These are phyloP conservation scores for Ogataea polymorpha DNA, from an alignment of 805 yeast species.

Conservation along the genomic window DNA sequence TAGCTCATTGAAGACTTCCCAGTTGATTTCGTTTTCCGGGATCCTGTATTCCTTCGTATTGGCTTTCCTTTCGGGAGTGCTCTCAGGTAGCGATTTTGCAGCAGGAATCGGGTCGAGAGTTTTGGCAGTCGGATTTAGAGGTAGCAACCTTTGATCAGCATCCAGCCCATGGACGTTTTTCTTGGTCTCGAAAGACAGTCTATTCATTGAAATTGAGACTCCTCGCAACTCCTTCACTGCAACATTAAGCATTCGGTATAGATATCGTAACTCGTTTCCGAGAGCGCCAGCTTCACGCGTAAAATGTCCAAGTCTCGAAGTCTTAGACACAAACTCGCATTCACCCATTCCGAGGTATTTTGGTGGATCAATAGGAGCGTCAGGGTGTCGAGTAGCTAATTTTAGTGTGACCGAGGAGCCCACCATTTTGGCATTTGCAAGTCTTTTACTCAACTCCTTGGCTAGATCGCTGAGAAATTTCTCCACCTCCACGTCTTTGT, in stretches of 20 bases:
- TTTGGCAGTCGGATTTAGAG: constrained; percentile 23
- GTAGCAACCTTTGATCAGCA: constrained; percentile 34
- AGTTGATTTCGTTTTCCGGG: constrained; percentile 43
- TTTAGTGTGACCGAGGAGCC: constrained; percentile 65
- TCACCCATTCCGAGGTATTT: constrained; percentile 83
- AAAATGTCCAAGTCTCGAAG: constrained; percentile 57
- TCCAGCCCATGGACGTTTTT: constrained; percentile 17
- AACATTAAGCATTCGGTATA: constrained; percentile 54
- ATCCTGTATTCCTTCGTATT: constrained; percentile 1
- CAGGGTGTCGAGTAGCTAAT: constrained; percentile 57
- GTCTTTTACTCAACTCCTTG: constrained; percentile 54
- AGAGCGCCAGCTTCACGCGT: constrained; percentile 61
- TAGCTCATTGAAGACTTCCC: constrained; percentile 59
- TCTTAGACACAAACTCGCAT: constrained; percentile 62
- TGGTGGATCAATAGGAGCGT: constrained; percentile 72
- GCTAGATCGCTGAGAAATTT: constrained; percentile 56
- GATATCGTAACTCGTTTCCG: constrained; percentile 53
- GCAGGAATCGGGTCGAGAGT: background rate
- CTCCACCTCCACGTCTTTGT: constrained; percentile 58
- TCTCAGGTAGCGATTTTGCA: background rate
- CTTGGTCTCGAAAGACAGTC: constrained; percentile 41
- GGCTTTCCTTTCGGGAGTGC: too few relatives aligned
- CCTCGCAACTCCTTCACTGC: constrained; percentile 70
- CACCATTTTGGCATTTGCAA: constrained; percentile 42
- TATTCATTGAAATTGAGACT: constrained; percentile 64